Evolutionary conservation across 768 basidiomycete species (phyloP).

Genomic region (Leccinum pellstonianum): DNA sequence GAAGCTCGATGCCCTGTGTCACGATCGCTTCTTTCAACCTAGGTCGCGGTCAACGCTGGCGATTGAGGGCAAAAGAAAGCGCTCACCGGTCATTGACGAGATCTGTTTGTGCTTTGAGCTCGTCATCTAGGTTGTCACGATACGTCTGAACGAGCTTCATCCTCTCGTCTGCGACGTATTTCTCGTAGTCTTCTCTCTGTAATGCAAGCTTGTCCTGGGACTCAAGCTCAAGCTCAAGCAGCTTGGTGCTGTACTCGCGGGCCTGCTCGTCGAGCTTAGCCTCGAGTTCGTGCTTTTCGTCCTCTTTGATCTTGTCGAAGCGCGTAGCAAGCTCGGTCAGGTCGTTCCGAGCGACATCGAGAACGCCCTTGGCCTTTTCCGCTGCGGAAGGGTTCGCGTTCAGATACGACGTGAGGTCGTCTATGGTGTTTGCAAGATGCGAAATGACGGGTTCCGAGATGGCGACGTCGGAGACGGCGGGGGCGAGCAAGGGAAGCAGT

Average conservation of each 20-base stretch:
- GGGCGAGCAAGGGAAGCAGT: constrained; percentile 76
- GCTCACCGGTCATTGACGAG: constrained; percentile 91
- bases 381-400: constrained; percentile 68
- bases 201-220: constrained; percentile 80
- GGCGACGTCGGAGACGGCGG: constrained; percentile 67
- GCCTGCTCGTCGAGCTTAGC: constrained; percentile 77
- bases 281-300: constrained; percentile 70
- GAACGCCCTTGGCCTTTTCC: constrained; percentile 66
- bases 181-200: constrained; percentile 84
- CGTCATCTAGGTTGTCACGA: constrained; percentile 80
- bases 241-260: constrained; percentile 74
- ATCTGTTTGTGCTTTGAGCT: constrained; percentile 85
- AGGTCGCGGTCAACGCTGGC: neutral
- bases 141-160: constrained; percentile 71
- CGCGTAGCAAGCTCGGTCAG: constrained; percentile 73
- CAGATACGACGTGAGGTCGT: constrained; percentile 83
- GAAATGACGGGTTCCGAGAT: constrained; percentile 88
- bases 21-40: constrained; percentile 94
- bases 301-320: constrained; percentile 76
- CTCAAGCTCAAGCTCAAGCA: constrained; percentile 82
- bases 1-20: constrained; percentile 95
- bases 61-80: neutral
- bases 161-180: constrained; percentile 78
- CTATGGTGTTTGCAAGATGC: constrained; percentile 91
- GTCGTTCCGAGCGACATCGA: constrained; percentile 79